Evolutionary conservation across 2,329 filamentous ascomycete species (phyloP).

Genomic region (Sporothrix sp.): DNA sequence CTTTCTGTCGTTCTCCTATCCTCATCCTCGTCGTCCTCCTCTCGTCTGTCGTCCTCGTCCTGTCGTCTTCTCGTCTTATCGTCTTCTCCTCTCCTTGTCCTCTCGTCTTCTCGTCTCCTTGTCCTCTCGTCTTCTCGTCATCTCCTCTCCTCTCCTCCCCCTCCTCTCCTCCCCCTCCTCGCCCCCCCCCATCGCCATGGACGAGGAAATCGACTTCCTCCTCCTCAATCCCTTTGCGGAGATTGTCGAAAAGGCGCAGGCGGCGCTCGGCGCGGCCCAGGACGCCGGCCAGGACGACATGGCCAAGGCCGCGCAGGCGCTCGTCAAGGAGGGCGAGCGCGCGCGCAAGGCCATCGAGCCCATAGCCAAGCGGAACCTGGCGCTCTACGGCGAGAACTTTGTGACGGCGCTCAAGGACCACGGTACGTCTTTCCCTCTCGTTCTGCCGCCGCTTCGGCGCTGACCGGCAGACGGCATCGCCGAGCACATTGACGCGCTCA

Average conservation of each 20-base stretch:
- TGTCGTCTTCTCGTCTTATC: neutral
- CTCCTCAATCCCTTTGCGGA: constrained; percentile 43
- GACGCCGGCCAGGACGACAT: constrained; percentile 34
- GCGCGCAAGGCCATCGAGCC: constrained; percentile 40
- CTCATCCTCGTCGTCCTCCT: neutral
- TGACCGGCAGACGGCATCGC: constrained; percentile 39
- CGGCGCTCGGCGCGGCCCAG: constrained; percentile 37
- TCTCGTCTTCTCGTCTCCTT: neutral
- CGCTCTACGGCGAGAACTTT: constrained; percentile 41
- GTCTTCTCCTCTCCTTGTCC: neutral
- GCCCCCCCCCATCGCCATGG: constrained; percentile 12
- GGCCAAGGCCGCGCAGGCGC: constrained; percentile 35
- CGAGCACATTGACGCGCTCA: constrained; percentile 37
- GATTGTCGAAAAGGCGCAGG: constrained; percentile 41
- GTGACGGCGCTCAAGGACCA: constrained; percentile 43
- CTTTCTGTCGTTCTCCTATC: neutral
- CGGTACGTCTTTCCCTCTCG: constrained; percentile 30
- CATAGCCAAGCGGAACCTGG: constrained; percentile 37
- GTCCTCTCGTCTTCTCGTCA: neutral
- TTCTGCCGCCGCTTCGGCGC: neutral
- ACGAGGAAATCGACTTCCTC: constrained; percentile 27
- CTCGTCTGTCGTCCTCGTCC: neutral
- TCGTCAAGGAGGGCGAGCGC: constrained; percentile 30
- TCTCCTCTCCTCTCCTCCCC: neutral
- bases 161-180: no score